Base-by-base conservation (phyloP, 345 rosid species). In the Reutealis trisperma region DNA sequence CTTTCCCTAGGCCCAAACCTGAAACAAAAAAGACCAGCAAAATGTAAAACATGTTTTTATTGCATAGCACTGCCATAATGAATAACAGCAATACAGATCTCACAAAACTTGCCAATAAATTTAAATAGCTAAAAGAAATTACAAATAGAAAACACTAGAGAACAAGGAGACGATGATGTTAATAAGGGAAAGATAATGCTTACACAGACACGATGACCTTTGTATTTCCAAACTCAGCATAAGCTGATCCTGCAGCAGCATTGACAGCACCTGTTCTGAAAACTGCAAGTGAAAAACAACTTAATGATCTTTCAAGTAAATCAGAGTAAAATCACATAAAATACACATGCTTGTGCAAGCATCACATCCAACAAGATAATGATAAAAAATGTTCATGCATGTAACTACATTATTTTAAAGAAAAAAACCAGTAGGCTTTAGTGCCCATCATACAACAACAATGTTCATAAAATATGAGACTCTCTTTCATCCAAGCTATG, bases 1-100 rank as follows among this genome's bases (percentile, higher is more conserved):
- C 96, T 96, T 82, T 96, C 98, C 81, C 97, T 89, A n/a, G 99
- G 99, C 72, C 99, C 99, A 84, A 93, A 96, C 67, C 99, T 96
- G 85, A 77, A 70, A 12, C 70, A 78, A 57, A 14, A 71, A 32
- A 70, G 13, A 67, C 24, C 55, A 65, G 16, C 44, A 63, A 22
- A 24, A 75, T 64, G 25, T 44, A n/a, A 57, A 70, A 41, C 24
- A 58, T 24, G 7, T 7, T 47, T 34, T 22, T 63, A 70, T 37
- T 34, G 11, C 37, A n/a, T 25, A 30, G 47, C n/a, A 21, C 66
- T 27, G 66, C 37, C 37, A 62, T 18, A 30, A 12, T 30, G 10
- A 47, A 11, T 22, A 41, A 4, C 11, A 18, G 13, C 11, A 49
- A 12, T 24, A 22, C 19, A 64, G 55, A 45, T 59, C 34, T 45